Conservation (phyloP, 331 rosid genomes). For the Rosa hybrid region DNA sequence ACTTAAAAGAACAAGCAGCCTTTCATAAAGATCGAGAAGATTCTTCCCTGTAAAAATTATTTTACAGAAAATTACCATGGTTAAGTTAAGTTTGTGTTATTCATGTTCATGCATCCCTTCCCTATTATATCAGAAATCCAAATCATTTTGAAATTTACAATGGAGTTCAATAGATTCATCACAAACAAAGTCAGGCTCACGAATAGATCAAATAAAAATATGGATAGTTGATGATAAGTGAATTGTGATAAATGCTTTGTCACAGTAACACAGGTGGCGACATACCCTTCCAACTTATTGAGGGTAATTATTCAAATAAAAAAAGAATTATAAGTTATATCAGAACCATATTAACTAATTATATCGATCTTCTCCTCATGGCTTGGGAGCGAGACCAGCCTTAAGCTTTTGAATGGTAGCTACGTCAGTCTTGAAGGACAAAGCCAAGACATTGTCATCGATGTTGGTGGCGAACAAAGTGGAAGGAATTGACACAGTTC, state of each 20-base stretch:
- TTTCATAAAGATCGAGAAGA: no score
- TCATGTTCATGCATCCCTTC: background rate
- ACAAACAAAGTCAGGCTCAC: background rate
- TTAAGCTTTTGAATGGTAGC: slow-evolving; percentile 21
- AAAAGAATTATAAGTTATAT: background rate
- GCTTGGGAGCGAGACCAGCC: slow-evolving; percentile 23
- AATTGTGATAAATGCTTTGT: background rate
- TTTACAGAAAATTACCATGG: no score
- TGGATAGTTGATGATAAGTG: background rate
- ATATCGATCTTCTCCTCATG: background rate
- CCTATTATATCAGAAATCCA: background rate
- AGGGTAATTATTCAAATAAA: background rate
- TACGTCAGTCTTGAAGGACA: slow-evolving; percentile 26
- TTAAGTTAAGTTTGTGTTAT: no score
- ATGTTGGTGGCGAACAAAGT: slow-evolving; percentile 10
- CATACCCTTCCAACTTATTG: background rate
- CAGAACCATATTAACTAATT: background rate
- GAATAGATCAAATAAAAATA: background rate
- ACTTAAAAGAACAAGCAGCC: background rate
- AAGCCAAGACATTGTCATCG: slow-evolving; percentile 24
- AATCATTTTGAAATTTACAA: no score
- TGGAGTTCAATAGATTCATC: background rate
- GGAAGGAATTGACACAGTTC: slow-evolving; percentile 23
- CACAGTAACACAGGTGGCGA: background rate
- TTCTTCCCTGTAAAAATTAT: no score